Base-by-base conservation (phyloP, 805 yeast genomes). In the Metschnikowia dekortorum region DNA sequence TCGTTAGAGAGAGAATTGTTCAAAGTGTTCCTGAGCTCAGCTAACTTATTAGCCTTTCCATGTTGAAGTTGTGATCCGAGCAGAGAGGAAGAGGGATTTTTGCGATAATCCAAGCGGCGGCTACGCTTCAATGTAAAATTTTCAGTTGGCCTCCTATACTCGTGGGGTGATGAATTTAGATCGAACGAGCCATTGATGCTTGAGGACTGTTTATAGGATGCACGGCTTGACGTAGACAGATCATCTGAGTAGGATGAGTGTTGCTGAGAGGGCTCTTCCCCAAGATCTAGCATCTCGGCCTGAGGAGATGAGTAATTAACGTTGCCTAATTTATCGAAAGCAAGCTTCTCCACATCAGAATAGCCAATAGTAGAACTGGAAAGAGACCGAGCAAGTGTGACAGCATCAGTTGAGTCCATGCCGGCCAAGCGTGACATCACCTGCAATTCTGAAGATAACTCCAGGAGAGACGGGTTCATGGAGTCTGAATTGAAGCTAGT, bases 381-480 rank as follows among this genome's bases (percentile, higher is more conserved):
- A 44, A 89, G 73, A 1, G 94, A 83, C 60, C 95, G 73, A 0
- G 96, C 96, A 49, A 89, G 72, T 0, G 95, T 82, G 5, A 85
- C 84, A 0, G 96, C 95, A 69, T 89, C 95, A 37, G 84, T 79
- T 4, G 89, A 83, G 47, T 82, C 84, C 66, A 87, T 69, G 0
- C 95, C 94, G 0, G 92, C 96, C 66, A 83, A 73, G 55, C 83
- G 85, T 0, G 92, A 82, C 42, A 90, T 71, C 42, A 78, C 81
- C 55, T 87, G 86, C 48, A 91, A 71, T 65, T 91, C 96, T 53
- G 72, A 80, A 2, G 96, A 85, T 35, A 87, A 75, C 48, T 84
- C 88, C 52, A 80, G 79, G 57, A 87, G 70, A 0, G 92, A 84
- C 3, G 90, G 87, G 58, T 81, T 78, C 31, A 36, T 29, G 14